Conservation (phyloP, 495 filamentous ascomycete species). For the Tuber magnatum region DNA sequence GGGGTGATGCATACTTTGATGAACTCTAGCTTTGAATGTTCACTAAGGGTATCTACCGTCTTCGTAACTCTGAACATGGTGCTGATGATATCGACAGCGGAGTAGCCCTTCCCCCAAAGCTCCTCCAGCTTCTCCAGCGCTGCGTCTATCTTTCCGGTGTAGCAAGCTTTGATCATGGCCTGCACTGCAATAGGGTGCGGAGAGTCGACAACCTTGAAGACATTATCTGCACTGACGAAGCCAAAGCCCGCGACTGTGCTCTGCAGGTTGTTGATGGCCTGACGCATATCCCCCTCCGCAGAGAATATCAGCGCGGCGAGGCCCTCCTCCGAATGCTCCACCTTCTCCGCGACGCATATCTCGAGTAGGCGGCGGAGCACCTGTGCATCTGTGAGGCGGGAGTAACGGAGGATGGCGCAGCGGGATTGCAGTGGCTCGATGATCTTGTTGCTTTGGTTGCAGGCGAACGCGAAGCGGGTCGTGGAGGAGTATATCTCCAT, state of each 20-base stretch:
- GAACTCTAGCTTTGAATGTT: conserved; percentile 91
- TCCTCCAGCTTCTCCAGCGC: conserved; percentile 83
- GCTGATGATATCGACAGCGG: conserved; percentile 92
- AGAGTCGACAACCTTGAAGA: conserved; percentile 94
- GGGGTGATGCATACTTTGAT: conserved; percentile 50
- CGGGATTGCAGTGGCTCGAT: conserved; percentile 96
- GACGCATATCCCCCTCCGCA: conserved; percentile 97
- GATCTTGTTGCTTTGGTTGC: conserved; percentile 98
- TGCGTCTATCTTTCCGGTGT: conserved; percentile 79
- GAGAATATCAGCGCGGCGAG: conserved; percentile 92
- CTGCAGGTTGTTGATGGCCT: conserved; percentile 98
- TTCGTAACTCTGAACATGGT: conserved; percentile 99
- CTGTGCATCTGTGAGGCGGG: conserved; percentile 83
- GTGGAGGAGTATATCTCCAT: conserved; percentile 99
- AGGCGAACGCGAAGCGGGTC: conserved; percentile 95
- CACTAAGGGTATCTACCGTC: conserved; percentile 77
- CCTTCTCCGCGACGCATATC: conserved; percentile 80
- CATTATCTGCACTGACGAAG: conserved; percentile 93
- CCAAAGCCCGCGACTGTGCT: conserved; percentile 93
- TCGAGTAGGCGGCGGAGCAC: conserved; percentile 83
- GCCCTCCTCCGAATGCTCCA: conserved; percentile 85
- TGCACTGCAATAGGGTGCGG: conserved; percentile 98
- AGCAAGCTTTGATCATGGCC: conserved; percentile 94
- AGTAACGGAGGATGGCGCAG: conserved; percentile 92
- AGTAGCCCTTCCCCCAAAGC: conserved; percentile 90